Base-by-base conservation (phyloP, 495 filamentous ascomycete genomes). In the Penicillium atrosanguineum region DNA sequence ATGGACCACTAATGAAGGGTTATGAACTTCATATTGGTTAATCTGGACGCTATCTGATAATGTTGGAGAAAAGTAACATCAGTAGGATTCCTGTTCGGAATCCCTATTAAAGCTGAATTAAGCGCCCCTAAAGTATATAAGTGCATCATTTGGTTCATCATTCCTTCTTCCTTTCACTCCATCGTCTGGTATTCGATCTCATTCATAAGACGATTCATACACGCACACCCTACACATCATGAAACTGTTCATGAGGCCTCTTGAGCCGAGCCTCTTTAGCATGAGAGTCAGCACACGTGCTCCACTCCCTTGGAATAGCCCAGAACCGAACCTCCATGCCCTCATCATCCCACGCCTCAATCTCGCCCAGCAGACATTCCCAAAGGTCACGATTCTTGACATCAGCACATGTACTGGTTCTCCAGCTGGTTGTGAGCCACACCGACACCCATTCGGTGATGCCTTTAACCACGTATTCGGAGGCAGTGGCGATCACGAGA, bases 371-470 rank as follows among this genome's bases (percentile, higher is more conserved):
- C 5, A 65, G 46, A 43, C 18, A 47, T 50, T 64, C 38, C 73
- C 71, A 76, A n/a, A 76, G 54, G 50, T 77, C 73, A 50, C 53
- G 49, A 48, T 77, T 75, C 48, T 70, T 61, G 41, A 72, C 67
- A 16, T 56, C 26, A 18, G 31, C 11, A 4, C 65, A 57, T 3
- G 9, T 46, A 2, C 39, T 39, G 2, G 53, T 65, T 49, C 41
- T 61, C 70, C 65, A 75, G 18, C 46, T 53, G 43, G 19, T 19
- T 1, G 14, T 14, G 0, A 63, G 8, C 72, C 69, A 72, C 4
- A 4, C 43, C 12, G 18, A 38, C 40, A 61, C 40, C 66, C 65
- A 67, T 15, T 36, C 34, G 14, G 68, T 75, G 6, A 61, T 61
- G 15, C 69, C 70, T 21, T 69, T 44, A 12, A 69, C 63, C 5